Conservation (phyloP, 371 early-diverging fungal genomes). For the Thermomucor indicae-seudaticae region DNA sequence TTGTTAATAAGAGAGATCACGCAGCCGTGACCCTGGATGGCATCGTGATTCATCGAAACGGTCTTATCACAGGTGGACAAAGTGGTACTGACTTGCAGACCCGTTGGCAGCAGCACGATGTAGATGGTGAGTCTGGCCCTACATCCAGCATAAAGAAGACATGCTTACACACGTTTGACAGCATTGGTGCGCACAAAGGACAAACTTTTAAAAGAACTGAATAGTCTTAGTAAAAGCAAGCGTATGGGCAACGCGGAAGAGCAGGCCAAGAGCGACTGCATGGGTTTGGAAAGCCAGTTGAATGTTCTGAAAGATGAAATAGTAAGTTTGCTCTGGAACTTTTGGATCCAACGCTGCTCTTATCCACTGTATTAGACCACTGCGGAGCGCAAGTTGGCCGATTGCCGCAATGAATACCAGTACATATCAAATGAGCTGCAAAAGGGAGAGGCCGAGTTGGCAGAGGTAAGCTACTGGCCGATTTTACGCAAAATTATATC, state of each 20-base stretch:
- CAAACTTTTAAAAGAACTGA: conserved; percentile 63
- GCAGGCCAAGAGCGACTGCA: conserved; percentile 50
- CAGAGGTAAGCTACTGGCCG: no score
- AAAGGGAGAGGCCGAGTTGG: no score
- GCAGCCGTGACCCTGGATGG: conserved; percentile 91
- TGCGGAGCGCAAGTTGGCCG: conserved; percentile 4
- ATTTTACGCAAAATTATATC: no score
- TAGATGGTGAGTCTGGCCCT: conserved; percentile 52
- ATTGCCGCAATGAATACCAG: background rate
- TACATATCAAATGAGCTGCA: background rate
- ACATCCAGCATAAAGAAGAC: no score
- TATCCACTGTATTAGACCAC: background rate
- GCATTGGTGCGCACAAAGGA: conserved; percentile 68
- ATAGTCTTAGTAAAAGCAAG: conserved; percentile 66
- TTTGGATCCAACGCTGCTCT: background rate
- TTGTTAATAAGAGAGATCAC: no score
- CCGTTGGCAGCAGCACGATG: conserved; percentile 86
- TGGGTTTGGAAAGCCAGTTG: conserved; percentile 58
- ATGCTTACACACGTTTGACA: conserved; percentile 6
- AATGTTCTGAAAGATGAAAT: conserved; percentile 58
- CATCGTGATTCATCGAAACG: conserved; percentile 91
- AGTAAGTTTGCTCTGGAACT: conserved; percentile 18
- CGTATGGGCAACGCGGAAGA: conserved; percentile 69
- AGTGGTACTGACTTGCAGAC: conserved; percentile 40
- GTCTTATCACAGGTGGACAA: conserved; percentile 91